Percentiles rank a stretch among this genome's conserved stretches.
phyloP scores from a whole-genome alignment of 2,329 filamentous ascomycete species.

The Tolypocladium ovalisporum region DNA sequence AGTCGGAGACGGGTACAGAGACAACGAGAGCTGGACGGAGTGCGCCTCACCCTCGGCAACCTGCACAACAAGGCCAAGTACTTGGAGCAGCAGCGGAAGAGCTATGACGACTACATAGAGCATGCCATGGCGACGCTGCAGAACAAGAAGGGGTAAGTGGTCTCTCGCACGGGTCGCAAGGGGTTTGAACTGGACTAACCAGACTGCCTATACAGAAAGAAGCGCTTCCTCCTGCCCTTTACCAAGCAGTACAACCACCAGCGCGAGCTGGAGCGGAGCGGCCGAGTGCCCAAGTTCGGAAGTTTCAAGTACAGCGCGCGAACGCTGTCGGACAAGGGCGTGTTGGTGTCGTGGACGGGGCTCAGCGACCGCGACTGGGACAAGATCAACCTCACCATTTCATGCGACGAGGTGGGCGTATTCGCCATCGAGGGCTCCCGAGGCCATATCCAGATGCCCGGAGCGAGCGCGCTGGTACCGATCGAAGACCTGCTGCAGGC shows the following conservation, averaged over 20 bases:
- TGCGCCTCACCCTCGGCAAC: conserved; percentile 62
- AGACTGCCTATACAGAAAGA: conserved; percentile 49
- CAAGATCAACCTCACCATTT: conserved; percentile 88
- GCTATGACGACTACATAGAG: conserved; percentile 98
- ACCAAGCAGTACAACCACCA: conserved; percentile 99
- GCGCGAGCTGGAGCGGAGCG: conserved; percentile 82
- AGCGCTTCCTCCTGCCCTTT: conserved; percentile 88
- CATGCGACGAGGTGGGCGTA: conserved; percentile 84
- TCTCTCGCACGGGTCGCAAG: not conserved
- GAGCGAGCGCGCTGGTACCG: conserved; percentile 76
- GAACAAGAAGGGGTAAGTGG: conserved; percentile 78
- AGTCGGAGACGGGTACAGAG: conserved; percentile 86
- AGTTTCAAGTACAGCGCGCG: conserved; percentile 95
- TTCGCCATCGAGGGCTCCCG: conserved; percentile 87
- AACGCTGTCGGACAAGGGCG: conserved; percentile 82
- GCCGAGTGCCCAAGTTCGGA: conserved; percentile 92
- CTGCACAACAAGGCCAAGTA: conserved; percentile 81
- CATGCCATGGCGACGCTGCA: conserved; percentile 95
- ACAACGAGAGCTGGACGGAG: conserved; percentile 80
- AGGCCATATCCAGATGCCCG: conserved; percentile 91
- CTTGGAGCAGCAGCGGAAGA: conserved; percentile 90
- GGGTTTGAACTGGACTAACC: not conserved
- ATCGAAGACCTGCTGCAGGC: conserved; percentile 92
- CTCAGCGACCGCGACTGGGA: conserved; percentile 78
- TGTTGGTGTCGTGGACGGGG: conserved; percentile 83